A percentile compares a stretch with the other conserved stretches of the same genome.
Evolutionary conservation across 345 rosid genomes (phyloP).

Genomic region (Kandelia obovata): DNA sequence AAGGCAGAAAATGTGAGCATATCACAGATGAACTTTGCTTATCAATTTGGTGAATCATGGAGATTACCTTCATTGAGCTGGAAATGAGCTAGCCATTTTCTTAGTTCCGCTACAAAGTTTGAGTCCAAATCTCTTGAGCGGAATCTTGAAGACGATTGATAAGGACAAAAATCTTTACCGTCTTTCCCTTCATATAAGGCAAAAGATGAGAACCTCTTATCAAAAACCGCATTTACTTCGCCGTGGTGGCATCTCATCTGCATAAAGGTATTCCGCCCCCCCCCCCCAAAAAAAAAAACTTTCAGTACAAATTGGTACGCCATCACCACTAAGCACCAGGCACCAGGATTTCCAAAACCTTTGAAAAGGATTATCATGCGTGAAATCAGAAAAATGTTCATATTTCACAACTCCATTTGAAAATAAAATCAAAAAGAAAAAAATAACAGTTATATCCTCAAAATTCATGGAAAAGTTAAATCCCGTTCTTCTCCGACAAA

Average conservation of each 20-base stretch:
- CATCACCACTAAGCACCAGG: too few relatives aligned
- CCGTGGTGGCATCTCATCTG: slow-evolving; percentile 48
- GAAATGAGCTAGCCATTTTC: slow-evolving; percentile 41
- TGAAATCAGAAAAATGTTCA: too few relatives aligned
- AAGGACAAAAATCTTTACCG: slow-evolving; percentile 43
- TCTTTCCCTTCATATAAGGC: slow-evolving; percentile 50
- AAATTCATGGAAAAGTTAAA: too few relatives aligned
- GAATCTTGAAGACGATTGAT: slow-evolving; percentile 57
- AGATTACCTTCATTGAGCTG: slow-evolving; percentile 43
- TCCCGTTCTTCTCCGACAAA: too few relatives aligned
- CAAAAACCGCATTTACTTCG: slow-evolving; percentile 53
- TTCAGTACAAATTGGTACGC: not conserved
- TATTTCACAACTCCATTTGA: too few relatives aligned
- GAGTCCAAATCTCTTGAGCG: slow-evolving; percentile 39
- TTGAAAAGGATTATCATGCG: too few relatives aligned
- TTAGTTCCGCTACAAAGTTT: slow-evolving; percentile 38
- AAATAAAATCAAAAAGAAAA: too few relatives aligned
- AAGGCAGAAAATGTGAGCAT: not conserved
- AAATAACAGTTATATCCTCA: too few relatives aligned
- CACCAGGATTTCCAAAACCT: too few relatives aligned
- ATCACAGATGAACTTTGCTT: not conserved
- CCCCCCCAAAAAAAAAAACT: not conserved
- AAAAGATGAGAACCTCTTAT: slow-evolving; percentile 59
- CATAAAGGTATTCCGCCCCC: not conserved
- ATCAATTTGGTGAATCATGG: not conserved